Conservation (phyloP, 1,284 basidiomycete genomes). For the Lignosus rhinocerotis region DNA sequence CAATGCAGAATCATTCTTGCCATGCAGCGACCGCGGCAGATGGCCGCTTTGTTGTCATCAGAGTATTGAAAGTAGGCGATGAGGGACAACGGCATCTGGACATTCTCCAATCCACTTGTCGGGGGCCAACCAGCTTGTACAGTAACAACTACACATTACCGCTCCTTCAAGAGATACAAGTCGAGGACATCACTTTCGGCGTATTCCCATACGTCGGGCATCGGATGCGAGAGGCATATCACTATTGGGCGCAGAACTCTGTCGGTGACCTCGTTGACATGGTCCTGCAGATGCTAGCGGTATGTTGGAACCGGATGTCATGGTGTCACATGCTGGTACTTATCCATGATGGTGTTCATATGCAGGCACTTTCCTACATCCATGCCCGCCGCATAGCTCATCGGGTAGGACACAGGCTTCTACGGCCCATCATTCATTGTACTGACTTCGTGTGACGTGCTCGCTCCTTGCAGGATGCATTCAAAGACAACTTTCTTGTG, state of each 20-base stretch:
- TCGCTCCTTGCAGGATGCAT: conserved; percentile 10
- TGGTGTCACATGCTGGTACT: no score
- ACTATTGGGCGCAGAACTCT: conserved; percentile 28
- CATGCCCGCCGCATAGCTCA: conserved; percentile 4
- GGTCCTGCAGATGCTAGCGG: conserved; percentile 31
- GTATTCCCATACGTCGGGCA: conserved; percentile 31
- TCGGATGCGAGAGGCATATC: conserved; percentile 12
- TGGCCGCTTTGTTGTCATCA: neutral
- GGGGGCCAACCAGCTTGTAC: neutral
- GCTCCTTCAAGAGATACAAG: conserved; percentile 28
- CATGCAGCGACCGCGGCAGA: neutral
- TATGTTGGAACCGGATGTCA: neutral
- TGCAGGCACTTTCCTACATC: conserved; percentile 2
- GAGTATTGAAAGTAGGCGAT: neutral
- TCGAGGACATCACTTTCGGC: conserved; percentile 33
- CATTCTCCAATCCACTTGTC: neutral
- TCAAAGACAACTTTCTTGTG: conserved; percentile 17
- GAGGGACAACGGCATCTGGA: conserved; percentile 1
- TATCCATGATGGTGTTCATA: no score
- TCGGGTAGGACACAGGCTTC: neutral
- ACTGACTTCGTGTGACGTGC: no score
- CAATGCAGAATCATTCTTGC: neutral
- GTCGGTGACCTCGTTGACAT: conserved; percentile 34
- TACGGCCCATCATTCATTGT: neutral
- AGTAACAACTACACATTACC: conserved; percentile 12